Base-by-base conservation (phyloP, 202 grass and related monocot genomes). In the Thinopyrum obtusiflorum region DNA sequence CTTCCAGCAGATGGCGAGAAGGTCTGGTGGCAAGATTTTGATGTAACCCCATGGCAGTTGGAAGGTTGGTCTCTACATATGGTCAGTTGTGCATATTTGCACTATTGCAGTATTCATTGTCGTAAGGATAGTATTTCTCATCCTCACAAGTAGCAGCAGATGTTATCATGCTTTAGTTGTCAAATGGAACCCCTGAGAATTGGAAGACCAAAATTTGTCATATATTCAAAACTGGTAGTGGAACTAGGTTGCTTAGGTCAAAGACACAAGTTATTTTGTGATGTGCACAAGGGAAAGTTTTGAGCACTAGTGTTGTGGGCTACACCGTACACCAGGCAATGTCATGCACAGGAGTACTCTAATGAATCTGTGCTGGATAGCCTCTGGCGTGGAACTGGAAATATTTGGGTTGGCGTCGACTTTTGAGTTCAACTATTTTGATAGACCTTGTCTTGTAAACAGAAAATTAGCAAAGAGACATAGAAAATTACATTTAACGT, bases 1-100 rank as follows among this genome's bases (percentile, higher is more conserved):
- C 92, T 98, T 90, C 95, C 95, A 73, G 93, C 91, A 85, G 95
- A 95, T 86, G 95, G 93, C 21, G 89, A 93, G 79, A 98, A 95
- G 79, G 93, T 95, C 65, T 98, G 93, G 95, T 98, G 93, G 95
- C 95, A 98, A 79, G 91, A 89, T 71, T 98, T 98, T 92, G 95
- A 98, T 90, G 95, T 98, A 74, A 98, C 87, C 31, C 93, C 91
- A 21, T 86, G 91, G 13, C 95, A 98, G 86, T 87, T 98, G 87
- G 95, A 98, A 98, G 95, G 95, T 98, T 91, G 51, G 94, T 94
- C 59, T 79, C 66, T 79, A 83, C 85, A 89, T 89, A 74, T 61
- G 84, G 62, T 53, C 29, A 62, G 21, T 80, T 80, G 51, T 46
- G 61, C 36, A 40, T 85, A 66, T 77, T 90, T 60, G 11, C 73